Evolutionary conservation across 2,329 filamentous ascomycete species (phyloP).

Genomic region (Falciphora oryzae): DNA sequence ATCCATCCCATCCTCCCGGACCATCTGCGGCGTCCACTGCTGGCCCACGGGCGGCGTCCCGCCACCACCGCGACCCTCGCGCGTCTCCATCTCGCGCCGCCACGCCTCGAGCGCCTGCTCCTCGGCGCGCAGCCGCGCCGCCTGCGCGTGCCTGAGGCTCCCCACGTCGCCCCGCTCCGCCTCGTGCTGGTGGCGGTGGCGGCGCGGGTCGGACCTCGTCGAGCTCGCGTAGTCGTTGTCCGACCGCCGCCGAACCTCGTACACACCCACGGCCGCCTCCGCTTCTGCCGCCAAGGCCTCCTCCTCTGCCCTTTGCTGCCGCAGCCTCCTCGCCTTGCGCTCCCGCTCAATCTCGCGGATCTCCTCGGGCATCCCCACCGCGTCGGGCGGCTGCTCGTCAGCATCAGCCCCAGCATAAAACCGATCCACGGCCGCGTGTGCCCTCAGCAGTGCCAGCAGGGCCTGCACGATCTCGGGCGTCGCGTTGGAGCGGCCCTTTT

Average conservation of each 20-base stretch:
- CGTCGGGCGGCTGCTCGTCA: slow-evolving; percentile 13
- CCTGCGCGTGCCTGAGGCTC: neutral
- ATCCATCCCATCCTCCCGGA: neutral
- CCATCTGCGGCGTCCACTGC: slow-evolving; percentile 2
- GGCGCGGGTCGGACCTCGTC: neutral
- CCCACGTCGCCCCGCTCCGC: neutral
- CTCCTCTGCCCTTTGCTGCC: slow-evolving; percentile 11
- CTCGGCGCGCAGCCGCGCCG: neutral
- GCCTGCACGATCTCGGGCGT: neutral
- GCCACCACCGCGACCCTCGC: neutral
- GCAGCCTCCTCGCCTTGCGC: slow-evolving; percentile 11
- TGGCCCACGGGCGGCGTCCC: neutral
- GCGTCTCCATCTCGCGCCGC: neutral
- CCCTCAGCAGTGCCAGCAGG: slow-evolving; percentile 10
- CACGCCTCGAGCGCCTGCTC: slow-evolving; percentile 2
- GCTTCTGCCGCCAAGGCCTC: slow-evolving; percentile 12
- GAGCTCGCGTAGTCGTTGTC: neutral
- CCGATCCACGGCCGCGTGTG: slow-evolving; percentile 10
- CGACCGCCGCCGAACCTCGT: slow-evolving; percentile 9
- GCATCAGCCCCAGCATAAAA: slow-evolving; percentile 13
- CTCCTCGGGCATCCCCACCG: slow-evolving; percentile 15
- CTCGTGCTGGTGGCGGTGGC: no score
- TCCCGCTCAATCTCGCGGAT: slow-evolving; percentile 15
- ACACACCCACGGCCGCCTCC: slow-evolving; percentile 12
- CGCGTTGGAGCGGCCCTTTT: slow-evolving; percentile 14